phyloP scores from a whole-genome alignment of 1,284 basidiomycete species.

The Coriolopsis trogii region DNA sequence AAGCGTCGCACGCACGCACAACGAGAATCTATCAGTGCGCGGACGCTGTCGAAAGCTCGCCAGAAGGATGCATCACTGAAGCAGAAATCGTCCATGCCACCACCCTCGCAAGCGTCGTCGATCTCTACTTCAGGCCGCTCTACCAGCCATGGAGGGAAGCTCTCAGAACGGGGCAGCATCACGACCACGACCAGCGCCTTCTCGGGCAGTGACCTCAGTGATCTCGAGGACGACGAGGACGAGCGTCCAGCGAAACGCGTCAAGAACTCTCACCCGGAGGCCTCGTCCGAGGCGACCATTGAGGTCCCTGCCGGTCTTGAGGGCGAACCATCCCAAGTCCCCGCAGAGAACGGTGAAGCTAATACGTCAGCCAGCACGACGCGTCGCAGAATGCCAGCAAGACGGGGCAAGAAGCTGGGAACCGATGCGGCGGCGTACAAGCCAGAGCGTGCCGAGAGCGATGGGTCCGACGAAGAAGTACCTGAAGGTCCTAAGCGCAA shows the following conservation, averaged over 20 bases:
- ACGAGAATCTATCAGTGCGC: slow-evolving; percentile 27
- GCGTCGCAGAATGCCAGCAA: slow-evolving; percentile 4
- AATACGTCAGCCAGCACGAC: background rate
- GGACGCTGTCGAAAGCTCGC: slow-evolving; percentile 19
- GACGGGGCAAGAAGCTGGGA: slow-evolving; percentile 36
- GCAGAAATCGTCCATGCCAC: slow-evolving; percentile 15
- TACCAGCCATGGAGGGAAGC: slow-evolving; percentile 9
- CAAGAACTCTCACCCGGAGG: slow-evolving; percentile 7
- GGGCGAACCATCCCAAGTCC: slow-evolving; percentile 1
- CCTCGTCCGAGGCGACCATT: background rate
- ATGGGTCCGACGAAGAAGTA: slow-evolving; percentile 25
- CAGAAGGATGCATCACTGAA: slow-evolving; percentile 10
- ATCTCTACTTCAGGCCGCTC: slow-evolving; percentile 23
- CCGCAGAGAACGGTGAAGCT: background rate
- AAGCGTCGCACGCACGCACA: slow-evolving; percentile 27
- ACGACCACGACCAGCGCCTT: slow-evolving; percentile 17
- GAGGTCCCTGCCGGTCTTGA: background rate
- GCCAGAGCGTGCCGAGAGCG: slow-evolving; percentile 34
- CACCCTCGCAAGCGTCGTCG: slow-evolving; percentile 28
- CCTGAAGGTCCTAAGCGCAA: background rate
- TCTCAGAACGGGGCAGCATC: slow-evolving; percentile 13
- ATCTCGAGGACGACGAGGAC: slow-evolving; percentile 22
- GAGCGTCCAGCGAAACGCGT: slow-evolving; percentile 21
- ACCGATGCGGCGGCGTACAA: slow-evolving; percentile 45
- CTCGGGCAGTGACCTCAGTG: slow-evolving; percentile 26